A percentile compares a stretch with the other conserved stretches of the same genome.
phyloP scores from a whole-genome alignment of 345 rosid species.

The Salix arbutifolia region DNA sequence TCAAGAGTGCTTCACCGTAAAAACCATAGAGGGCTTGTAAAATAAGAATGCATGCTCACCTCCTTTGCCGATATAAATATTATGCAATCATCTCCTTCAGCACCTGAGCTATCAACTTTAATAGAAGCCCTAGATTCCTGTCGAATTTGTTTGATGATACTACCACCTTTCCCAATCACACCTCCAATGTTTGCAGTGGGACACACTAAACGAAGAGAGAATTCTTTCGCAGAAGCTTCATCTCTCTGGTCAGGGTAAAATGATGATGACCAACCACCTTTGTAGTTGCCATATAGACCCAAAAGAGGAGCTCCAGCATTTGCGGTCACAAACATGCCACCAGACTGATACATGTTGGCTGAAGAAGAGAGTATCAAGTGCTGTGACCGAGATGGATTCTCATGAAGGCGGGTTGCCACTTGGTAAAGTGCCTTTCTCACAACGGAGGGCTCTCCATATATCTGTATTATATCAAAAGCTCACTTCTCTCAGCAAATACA shows the following conservation, averaged over 20 bases:
- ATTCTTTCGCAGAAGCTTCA: constrained; percentile 25
- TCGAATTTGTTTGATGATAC: constrained; percentile 28
- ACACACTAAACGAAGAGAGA: constrained; percentile 30
- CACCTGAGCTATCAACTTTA: constrained; percentile 33
- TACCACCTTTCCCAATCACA: constrained; percentile 35
- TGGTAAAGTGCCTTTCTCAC: constrained; percentile 31
- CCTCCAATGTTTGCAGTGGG: constrained; percentile 31
- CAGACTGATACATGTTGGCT: constrained; percentile 19
- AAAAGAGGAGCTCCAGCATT: constrained; percentile 22
- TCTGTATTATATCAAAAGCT: constrained; percentile 11
- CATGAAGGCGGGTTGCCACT: constrained; percentile 32
- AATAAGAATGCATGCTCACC: constrained; percentile 12
- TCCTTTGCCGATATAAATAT: constrained; percentile 35
- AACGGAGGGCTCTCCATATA: constrained; percentile 25
- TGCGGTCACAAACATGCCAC: constrained; percentile 21
- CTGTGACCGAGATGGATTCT: constrained; percentile 33
- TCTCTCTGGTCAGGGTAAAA: constrained; percentile 25
- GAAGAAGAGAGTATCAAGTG: constrained; percentile 30
- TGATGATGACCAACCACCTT: constrained; percentile 29
- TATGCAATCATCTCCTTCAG: constrained; percentile 37
- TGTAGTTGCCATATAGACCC: constrained; percentile 25
- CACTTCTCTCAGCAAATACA: background rate
- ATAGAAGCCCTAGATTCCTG: constrained; percentile 34
- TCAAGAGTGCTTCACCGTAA: background rate
- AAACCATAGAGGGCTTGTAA: background rate